Base-by-base conservation (phyloP, 768 basidiomycete species). In the Naganishia kalamii region DNA sequence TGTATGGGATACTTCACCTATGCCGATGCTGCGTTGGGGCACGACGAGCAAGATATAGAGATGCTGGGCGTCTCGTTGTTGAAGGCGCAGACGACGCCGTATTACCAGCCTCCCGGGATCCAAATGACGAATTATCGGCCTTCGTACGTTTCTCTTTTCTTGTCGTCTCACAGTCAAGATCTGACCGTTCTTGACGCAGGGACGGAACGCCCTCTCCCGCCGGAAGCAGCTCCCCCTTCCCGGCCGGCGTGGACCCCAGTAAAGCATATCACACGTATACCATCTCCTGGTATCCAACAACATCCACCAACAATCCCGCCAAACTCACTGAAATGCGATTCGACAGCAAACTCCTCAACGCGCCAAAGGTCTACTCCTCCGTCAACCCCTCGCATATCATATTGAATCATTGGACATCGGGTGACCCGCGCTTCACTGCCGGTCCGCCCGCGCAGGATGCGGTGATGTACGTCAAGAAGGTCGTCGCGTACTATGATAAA, bases 11-110 rank as follows among this genome's bases (percentile, higher is more conserved):
- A 37, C n/a, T 57, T 57, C 25, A 41, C 54, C 11, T 5, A 3
- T 8, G 21, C n/a, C 13, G 54, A 33, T n/a, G 54, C 37, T 15
- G n/a, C 35, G 4, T 33, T 37, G 4, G 54, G 35, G 54, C 54
- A 57, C n/a, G 54, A 57, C 23, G 54, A 57, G 23, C 54, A 57
- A 13, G 54, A 57, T 25, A 57, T 57, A n/a, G 54, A 57, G 21
- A 57, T 57, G 54, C 54, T 57, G 3, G 37, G 54, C 23, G 37
- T 35, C 10, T 57, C 54, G 37, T 19, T 57, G n/a, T 27, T 57
- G 35, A n/a, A 11, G 6, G 23, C 35, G 23, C 54, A 57, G 32
- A 21, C 21, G 17, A 25, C 21, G 43, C 7, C 43, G 43, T 44
- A 44, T 12, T n/a, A 23, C 27, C 35, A 57, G 21, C 54, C 54